Base-by-base conservation (phyloP, 306 rosid species). In the Trifolium repens region DNA sequence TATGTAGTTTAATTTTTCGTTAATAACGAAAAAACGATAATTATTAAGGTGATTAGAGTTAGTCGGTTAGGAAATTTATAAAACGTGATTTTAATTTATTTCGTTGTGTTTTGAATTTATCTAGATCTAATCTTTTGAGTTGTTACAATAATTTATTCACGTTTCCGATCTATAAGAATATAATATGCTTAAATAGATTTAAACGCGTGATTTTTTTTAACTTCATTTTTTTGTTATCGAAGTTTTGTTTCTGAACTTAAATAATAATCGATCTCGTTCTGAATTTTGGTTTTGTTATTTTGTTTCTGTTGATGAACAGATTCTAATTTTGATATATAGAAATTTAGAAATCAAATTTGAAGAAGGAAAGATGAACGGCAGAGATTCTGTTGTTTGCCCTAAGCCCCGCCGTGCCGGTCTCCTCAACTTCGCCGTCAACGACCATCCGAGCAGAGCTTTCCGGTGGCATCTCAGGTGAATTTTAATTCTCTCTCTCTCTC, bases 321-420 rank as follows among this genome's bases (percentile, higher is more conserved):
- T 67, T 76, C 54, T 68, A 47, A 54, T 64, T 67, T 67, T 16
- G 39, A 55, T 46, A 80, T 16, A 64, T 39, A 62, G 43, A 67
- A 77, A 80, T 12, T 47, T 27, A 39, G 54, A 47, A 78, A 61
- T 47, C 47, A 43, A 76, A 90, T 90, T 60, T 4, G 24, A 22
- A 22, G 97, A 92, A 92, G 50, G 93, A 4, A 94, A 90, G 81
- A 81, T 88, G 79, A 82, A 84, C 34, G 61, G 80, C 7, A 78
- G 81, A 49, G 88, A 88, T 24, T 63, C 67, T 24, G 78, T 94
- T 22, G 84, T 92, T 71, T 94, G 99, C 32, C 99, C 99, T 55
- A 92, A 92, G 71, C 97, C 99, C 5, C 99, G 99, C 81, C 97
- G 96, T 32, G 72, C 78, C 19, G 88, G 90, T 73, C 80, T 89